Conservation (phyloP, 1,139 yeast species). For the Meyerozyma smithsonii region DNA sequence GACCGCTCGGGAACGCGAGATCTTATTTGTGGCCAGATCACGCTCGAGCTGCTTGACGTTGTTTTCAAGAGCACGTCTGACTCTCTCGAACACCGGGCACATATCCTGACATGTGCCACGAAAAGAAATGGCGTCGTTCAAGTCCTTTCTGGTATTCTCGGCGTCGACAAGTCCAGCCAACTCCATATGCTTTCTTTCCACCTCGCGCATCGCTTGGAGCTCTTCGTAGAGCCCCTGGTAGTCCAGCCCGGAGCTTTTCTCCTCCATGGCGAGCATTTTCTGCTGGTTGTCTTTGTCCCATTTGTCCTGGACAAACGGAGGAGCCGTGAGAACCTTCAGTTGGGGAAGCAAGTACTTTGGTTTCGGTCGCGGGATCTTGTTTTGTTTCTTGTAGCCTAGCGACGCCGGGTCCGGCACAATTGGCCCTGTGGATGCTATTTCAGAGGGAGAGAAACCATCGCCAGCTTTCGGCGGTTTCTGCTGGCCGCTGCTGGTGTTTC, state of each 20-base stretch:
- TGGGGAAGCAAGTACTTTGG: conserved; percentile 37
- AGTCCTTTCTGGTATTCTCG: conserved; percentile 74
- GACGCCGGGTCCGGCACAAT: background rate
- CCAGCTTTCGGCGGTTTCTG: background rate
- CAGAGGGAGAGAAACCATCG: background rate
- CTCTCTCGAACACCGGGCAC: conserved; percentile 94
- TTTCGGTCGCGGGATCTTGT: conserved; percentile 18
- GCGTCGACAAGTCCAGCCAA: conserved; percentile 78
- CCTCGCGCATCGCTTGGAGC: conserved; percentile 69
- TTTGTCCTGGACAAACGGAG: conserved; percentile 28
- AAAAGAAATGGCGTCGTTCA: conserved; percentile 82
- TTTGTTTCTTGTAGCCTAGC: background rate
- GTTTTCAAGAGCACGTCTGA: conserved; percentile 82
- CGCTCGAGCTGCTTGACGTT: conserved; percentile 79
- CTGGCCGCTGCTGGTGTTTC: background rate
- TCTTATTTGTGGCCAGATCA: conserved; percentile 58
- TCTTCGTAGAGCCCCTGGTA: conserved; percentile 44
- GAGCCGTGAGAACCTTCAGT: conserved; percentile 33
- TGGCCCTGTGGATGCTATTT: background rate
- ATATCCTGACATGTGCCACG: conserved; percentile 86
- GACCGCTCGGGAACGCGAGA: conserved; percentile 62
- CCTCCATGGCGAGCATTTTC: conserved; percentile 35
- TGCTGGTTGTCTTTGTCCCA: conserved; percentile 43
- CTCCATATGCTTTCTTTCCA: conserved; percentile 80
- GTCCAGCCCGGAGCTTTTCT: conserved; percentile 28